Percentiles rank a stretch among this genome's conserved stretches.
Evolutionary conservation across 306 rosid species (phyloP).

Genomic region (Ziziphus jujuba): DNA sequence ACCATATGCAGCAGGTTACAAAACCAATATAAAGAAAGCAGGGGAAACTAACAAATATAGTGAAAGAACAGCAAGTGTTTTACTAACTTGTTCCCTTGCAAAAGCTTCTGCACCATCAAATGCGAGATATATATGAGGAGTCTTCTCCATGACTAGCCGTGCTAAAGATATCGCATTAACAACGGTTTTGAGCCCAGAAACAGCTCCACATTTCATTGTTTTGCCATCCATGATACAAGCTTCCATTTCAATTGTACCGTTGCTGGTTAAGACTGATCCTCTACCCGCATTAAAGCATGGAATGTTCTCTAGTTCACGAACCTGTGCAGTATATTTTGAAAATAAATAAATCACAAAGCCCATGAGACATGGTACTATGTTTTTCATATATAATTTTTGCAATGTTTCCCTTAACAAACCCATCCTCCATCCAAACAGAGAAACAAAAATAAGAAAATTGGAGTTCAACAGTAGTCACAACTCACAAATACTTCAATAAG

Average conservation of each 20-base stretch:
- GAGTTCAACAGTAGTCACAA: too few relatives aligned
- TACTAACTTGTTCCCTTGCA: conserved; percentile 56
- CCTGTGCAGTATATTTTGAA: conserved; percentile 29
- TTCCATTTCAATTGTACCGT: conserved; percentile 85
- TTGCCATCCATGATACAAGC: conserved; percentile 82
- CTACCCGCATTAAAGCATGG: conserved; percentile 75
- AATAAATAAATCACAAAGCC: too few relatives aligned
- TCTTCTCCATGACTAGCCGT: conserved; percentile 78
- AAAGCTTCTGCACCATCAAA: conserved; percentile 64
- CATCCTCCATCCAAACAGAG: too few relatives aligned
- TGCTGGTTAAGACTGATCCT: conserved; percentile 66
- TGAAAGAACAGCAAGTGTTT: neutral
- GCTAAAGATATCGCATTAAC: conserved; percentile 83
- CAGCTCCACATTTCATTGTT: conserved; percentile 79
- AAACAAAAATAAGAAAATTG: too few relatives aligned
- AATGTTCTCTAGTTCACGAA: conserved; percentile 70
- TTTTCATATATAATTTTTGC: too few relatives aligned
- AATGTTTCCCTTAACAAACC: too few relatives aligned
- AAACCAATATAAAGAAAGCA: too few relatives aligned
- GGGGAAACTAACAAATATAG: too few relatives aligned
- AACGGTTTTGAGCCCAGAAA: conserved; percentile 81
- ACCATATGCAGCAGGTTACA: too few relatives aligned
- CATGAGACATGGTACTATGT: too few relatives aligned
- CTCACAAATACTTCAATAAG: too few relatives aligned
- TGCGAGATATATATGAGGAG: conserved; percentile 79